These are phyloP conservation scores for Cyclocybe cylindracea DNA, from an alignment of 768 basidiomycete species.

Conservation along the genomic window DNA sequence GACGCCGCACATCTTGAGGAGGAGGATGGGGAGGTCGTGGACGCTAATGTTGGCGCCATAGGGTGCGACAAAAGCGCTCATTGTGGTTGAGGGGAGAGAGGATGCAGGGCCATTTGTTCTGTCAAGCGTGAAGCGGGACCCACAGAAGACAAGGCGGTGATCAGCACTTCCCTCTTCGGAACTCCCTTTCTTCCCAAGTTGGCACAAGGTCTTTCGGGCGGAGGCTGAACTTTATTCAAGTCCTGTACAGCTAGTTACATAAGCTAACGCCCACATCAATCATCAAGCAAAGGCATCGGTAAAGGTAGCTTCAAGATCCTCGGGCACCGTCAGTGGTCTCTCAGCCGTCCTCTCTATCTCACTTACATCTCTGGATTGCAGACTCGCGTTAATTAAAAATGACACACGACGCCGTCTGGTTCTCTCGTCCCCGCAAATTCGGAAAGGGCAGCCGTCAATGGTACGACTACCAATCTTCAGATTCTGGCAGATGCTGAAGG, in stretches of 20 bases:
- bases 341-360: neutral
- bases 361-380: conserved; percentile 2
- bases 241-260: conserved; percentile 41
- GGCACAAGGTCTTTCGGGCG: conserved; percentile 10
- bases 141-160: conserved; percentile 8
- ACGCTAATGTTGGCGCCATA: neutral
- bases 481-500: too few species aligned
- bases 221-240: conserved; percentile 35
- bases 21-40: conserved; percentile 2
- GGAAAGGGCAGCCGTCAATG: conserved; percentile 96
- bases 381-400: conserved; percentile 50
- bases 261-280: conserved; percentile 19
- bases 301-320: conserved; percentile 22
- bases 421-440: conserved; percentile 92
- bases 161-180: conserved; percentile 12
- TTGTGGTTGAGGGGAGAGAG: neutral
- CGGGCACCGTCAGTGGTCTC: conserved; percentile 29
- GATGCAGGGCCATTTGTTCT: too few species aligned
- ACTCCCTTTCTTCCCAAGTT: conserved; percentile 20
- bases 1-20: conserved; percentile 27
- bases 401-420: conserved; percentile 99
- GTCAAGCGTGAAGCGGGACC: neutral
- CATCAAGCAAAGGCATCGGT: conserved; percentile 14
- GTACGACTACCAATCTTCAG: conserved; percentile 40
- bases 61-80: neutral